phyloP scores from a whole-genome alignment of 1,139 yeast genomes.

The Saccharomyces hybrid region DNA sequence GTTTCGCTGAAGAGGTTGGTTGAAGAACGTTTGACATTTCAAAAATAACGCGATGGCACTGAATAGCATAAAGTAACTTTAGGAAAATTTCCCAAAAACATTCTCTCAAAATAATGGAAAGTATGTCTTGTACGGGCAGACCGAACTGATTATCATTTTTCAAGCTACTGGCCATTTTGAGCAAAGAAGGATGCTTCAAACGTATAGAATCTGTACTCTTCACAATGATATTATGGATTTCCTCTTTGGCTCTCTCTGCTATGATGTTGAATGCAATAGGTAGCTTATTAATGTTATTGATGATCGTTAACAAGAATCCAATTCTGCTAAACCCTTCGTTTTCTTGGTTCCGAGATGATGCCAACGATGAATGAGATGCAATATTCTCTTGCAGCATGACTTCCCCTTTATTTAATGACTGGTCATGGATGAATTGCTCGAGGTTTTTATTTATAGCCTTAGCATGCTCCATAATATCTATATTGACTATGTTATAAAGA shows the following conservation, averaged over 20 bases:
- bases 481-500: conserved; percentile 49
- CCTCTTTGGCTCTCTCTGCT: conserved; percentile 41
- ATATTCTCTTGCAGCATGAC: conserved; percentile 21
- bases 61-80: conserved; percentile 56
- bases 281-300: conserved; percentile 56
- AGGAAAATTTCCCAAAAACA: conserved; percentile 62
- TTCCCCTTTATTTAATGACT: neutral
- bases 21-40: conserved; percentile 42
- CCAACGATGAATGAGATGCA: conserved; percentile 2
- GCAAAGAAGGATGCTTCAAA: conserved; percentile 41
- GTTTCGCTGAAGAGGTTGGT: conserved; percentile 20
- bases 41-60: conserved; percentile 59
- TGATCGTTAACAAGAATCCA: conserved; percentile 45
- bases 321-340: conserved; percentile 10
- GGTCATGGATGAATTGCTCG: conserved; percentile 38
- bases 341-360: neutral
- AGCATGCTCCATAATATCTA: conserved; percentile 49
- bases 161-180: conserved; percentile 22
- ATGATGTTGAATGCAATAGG: conserved; percentile 54
- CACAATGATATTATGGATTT: conserved; percentile 48
- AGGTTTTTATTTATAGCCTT: conserved; percentile 34
- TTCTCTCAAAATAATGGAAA: conserved; percentile 57
- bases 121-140: conserved; percentile 38
- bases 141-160: conserved; percentile 28
- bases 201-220: conserved; percentile 61